phyloP scores from a whole-genome alignment of 345 rosid genomes.

The Lepidium didymum region DNA sequence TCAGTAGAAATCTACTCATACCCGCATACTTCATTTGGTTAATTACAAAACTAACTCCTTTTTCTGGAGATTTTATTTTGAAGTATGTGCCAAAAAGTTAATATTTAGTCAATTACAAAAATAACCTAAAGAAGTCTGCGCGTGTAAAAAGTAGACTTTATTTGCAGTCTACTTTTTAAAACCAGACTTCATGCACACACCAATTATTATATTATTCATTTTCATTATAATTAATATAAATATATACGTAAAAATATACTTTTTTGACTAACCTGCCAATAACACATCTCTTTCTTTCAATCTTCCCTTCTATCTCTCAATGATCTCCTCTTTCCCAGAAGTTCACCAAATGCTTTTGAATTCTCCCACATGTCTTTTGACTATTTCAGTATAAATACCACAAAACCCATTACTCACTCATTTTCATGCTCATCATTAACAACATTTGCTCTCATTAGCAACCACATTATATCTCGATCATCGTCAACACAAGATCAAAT shows the following conservation, averaged over 20 bases:
- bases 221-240: not conserved
- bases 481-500: not conserved
- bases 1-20: too few species aligned
- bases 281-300: not conserved
- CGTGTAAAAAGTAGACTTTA: too few species aligned
- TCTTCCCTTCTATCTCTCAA: not conserved
- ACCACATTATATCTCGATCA: not conserved
- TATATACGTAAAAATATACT: not conserved
- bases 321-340: slow-evolving; percentile 9
- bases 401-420: not conserved
- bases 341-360: slow-evolving; percentile 24
- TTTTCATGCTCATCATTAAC: slow-evolving; percentile 16
- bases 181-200: not conserved
- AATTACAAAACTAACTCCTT: too few species aligned
- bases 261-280: slow-evolving; percentile 23
- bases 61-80: too few species aligned
- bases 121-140: too few species aligned
- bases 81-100: too few species aligned
- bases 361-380: slow-evolving; percentile 17
- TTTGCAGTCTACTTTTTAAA: too few species aligned
- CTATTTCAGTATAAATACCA: slow-evolving; percentile 25
- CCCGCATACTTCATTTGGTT: too few species aligned
- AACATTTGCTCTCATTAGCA: not conserved
- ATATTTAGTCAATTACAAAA: too few species aligned
- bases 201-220: not conserved